Base-by-base conservation (phyloP, 2,329 filamentous ascomycete species). In the Monilinia polystroma region DNA sequence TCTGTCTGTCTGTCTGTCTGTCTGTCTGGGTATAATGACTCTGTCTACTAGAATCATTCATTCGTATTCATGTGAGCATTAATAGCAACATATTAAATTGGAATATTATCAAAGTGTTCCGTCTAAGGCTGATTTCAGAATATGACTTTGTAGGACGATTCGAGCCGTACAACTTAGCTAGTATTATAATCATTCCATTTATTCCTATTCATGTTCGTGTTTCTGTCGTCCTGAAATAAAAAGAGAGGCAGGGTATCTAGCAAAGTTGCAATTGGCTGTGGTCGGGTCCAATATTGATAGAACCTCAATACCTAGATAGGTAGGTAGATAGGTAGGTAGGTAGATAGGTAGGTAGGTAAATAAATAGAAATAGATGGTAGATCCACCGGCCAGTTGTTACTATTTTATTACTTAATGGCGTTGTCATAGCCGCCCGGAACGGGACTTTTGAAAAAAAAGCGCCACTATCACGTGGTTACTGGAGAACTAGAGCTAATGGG, bases 401-500 rank as follows among this genome's bases (percentile, higher is more conserved):
- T 35, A 35, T 35, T 35, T 35, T 35, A 35, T 35, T 35, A 35
- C 32, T 35, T 35, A 6, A 35, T 6, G 32, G 32, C 32, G 32
- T 35, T 35, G 32, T 35, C 7, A 8, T 35, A 59, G 56, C 56
- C 56, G 56, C 56, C 41, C 56, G 56, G 43, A 16, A 51, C 57
- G 57, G 43, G 45, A 49, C 26, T 35, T 35, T 32, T 16, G 56
- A 47, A 35, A 5, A 8, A 35, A 35, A 35, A 35, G 32, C 43
- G 43, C 43, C 57, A 49, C 57, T 60, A 38, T 60, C 57, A 60
- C 57, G 57, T 60, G 57, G 43, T 20, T 35, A 35, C 4, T 35
- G 4, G 4, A 35, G 32, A 6, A 8, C 32, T 35, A 35, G 32
- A 35, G 32, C 32, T 35, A 6, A 8, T 35, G 32, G 32, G 3